Base-by-base conservation (phyloP, 2,329 filamentous ascomycete species). In the Nothomitra cinnamomea region DNA sequence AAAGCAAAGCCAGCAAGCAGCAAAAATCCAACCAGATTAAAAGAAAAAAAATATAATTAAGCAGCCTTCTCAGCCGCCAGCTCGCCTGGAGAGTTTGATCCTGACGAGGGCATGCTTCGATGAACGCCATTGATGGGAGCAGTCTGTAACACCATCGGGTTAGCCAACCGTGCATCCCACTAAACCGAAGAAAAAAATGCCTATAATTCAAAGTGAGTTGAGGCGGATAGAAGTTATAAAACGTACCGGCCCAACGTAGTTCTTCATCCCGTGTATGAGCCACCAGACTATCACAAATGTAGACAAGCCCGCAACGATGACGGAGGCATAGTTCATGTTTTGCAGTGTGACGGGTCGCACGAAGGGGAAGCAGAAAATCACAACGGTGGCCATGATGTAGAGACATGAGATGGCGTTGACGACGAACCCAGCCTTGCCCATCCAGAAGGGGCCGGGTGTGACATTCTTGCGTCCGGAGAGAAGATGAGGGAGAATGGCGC, bases 291-390 rank as follows among this genome's bases (percentile, higher is more conserved):
- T 62, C 28, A 63, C 63, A 17, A 70, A 57, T 1, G 61, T 55
- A 42, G 66, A 60, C 53, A 69, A 49, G 0, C 67, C 68, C 2
- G 63, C 64, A 1, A 61, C 61, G 32, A 71, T 69, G 2, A 69
- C 63, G 35, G 62, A 65, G 1, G 66, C 66, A 52, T 70, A 79
- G 60, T 79, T 80, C 77, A 79, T 79, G 41, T 65, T 72, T 10
- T 62, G 59, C 0, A 69, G 68, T 1, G 63, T 62, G 0, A 69
- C 70, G 0, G 76, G 76, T 21, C 73, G 54, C 0, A 68, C 60
- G 51, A 69, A 70, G 0, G 76, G 75, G 60, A 78, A 83, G 60
- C 76, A 80, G 61, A 79, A 84, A 38, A 84, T 77, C 7, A 83
- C 73, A 2, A 78, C 72, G 63, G 79, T 83, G 0, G 74, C 72